These are phyloP conservation scores for Candida mattraensis DNA, from an alignment of 805 yeast genomes.

Conservation along the genomic window DNA sequence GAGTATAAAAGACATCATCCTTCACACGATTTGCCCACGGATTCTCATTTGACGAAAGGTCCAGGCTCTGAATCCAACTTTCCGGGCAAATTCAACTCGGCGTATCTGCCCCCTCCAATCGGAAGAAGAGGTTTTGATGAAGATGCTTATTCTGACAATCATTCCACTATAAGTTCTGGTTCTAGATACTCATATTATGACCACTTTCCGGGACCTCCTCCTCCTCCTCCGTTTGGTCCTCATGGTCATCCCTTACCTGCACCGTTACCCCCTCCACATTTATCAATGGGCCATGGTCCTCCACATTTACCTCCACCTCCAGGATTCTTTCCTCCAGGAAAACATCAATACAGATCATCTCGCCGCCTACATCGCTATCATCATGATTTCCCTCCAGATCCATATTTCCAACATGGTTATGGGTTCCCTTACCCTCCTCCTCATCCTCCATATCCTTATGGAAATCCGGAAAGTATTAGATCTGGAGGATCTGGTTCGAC, in stretches of 20 bases:
- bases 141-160: too few species aligned
- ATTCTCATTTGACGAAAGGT: too few species aligned
- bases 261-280: conserved; percentile 2
- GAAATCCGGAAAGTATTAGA: conserved; percentile 4
- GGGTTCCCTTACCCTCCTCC: conserved; percentile 11
- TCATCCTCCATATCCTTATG: conserved; percentile 16
- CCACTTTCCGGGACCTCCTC: conserved; percentile 8
- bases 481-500: conserved; percentile 1
- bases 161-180: too few species aligned
- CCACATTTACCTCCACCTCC: conserved; percentile 5
- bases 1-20: conserved; percentile 3
- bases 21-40: neutral
- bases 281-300: too few species aligned
- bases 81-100: conserved; percentile 2
- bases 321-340: conserved; percentile 4
- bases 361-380: conserved; percentile 18
- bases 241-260: conserved; percentile 2
- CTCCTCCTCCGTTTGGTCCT: conserved; percentile 7
- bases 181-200: conserved; percentile 13
- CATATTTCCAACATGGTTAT: conserved; percentile 22
- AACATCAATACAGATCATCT: conserved; percentile 18
- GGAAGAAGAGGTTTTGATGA: too few species aligned
- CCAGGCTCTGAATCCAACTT: too few species aligned
- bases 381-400: conserved; percentile 26
- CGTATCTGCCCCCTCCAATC: conserved; percentile 5